Evolutionary conservation across 1,284 basidiomycete genomes (phyloP).

Genomic region (Ceratobasidium sp.): DNA sequence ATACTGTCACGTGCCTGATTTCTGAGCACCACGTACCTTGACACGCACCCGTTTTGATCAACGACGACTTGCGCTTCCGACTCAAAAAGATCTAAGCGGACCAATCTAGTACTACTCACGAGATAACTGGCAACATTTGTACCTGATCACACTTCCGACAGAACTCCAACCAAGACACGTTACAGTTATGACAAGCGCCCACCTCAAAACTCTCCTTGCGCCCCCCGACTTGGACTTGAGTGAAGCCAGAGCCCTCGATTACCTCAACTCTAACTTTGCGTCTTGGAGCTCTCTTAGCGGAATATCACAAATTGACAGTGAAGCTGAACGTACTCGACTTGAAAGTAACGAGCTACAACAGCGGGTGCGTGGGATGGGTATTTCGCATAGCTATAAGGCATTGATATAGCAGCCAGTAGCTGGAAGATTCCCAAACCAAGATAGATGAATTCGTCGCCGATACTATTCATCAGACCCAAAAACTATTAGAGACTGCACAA

Average conservation of each 20-base stretch:
- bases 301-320: constrained; percentile 26
- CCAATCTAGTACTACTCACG: neutral
- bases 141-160: neutral
- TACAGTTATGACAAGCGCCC: constrained; percentile 34
- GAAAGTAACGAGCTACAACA: constrained; percentile 24
- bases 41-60: neutral
- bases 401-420: constrained; percentile 27
- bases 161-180: neutral
- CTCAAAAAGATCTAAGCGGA: neutral
- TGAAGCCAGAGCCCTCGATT: constrained; percentile 32
- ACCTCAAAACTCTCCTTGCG: constrained; percentile 33
- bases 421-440: constrained; percentile 21
- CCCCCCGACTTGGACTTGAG: constrained; percentile 39
- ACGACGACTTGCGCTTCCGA: neutral
- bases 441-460: constrained; percentile 29
- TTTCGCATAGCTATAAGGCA: neutral
- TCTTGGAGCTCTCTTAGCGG: constrained; percentile 35
- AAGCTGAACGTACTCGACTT: constrained; percentile 24
- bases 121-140: neutral
- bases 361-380: constrained; percentile 21
- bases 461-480: constrained; percentile 19
- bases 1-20: neutral
- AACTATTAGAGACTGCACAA: constrained; percentile 61
- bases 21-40: neutral
- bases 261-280: constrained; percentile 38